Percentiles rank a stretch among this genome's conserved stretches.
Evolutionary conservation across 805 yeast species (phyloP).

Genomic region (Nakazawaea wickerhamii): DNA sequence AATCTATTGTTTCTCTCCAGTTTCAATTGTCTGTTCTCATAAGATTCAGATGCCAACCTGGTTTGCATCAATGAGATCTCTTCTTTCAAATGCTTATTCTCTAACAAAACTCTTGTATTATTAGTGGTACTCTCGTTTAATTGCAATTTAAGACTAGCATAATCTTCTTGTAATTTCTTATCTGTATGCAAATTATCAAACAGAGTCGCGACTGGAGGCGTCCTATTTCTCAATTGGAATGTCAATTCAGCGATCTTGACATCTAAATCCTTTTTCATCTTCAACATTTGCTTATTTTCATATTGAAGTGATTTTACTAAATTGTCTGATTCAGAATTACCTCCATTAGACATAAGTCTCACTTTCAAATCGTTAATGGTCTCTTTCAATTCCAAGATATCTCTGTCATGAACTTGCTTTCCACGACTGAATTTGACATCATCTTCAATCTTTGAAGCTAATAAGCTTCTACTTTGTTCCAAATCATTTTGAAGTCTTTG

Average conservation of each 20-base stretch:
- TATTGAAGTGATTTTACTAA: slow-evolving; percentile 23
- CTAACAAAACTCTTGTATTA: slow-evolving; percentile 5
- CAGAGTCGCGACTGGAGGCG: not conserved
- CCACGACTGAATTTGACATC: slow-evolving; percentile 40
- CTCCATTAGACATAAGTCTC: slow-evolving; percentile 22
- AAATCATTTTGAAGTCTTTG: slow-evolving; percentile 42
- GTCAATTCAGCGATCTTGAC: slow-evolving; percentile 27
- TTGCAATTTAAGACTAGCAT: slow-evolving; percentile 42
- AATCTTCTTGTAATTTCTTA: slow-evolving; percentile 32
- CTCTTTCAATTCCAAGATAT: slow-evolving; percentile 31
- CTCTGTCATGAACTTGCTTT: slow-evolving; percentile 36
- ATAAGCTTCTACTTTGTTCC: slow-evolving; percentile 33
- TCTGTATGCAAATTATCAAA: slow-evolving; percentile 11
- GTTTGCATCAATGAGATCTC: slow-evolving; percentile 58
- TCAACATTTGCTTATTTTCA: slow-evolving; percentile 29
- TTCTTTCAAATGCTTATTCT: slow-evolving; percentile 33
- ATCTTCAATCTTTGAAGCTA: slow-evolving; percentile 37
- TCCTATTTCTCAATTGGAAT: slow-evolving; percentile 22
- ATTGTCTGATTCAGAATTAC: slow-evolving; percentile 20
- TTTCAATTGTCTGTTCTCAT: slow-evolving; percentile 46
- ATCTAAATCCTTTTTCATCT: slow-evolving; percentile 25
- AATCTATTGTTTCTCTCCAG: slow-evolving; percentile 29
- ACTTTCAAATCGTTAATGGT: slow-evolving; percentile 23
- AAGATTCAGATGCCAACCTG: slow-evolving; percentile 59
- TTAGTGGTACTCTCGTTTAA: slow-evolving; percentile 37